Base-by-base conservation (phyloP, 73 alveolate species). In the Paraurostyla sp. region DNA sequence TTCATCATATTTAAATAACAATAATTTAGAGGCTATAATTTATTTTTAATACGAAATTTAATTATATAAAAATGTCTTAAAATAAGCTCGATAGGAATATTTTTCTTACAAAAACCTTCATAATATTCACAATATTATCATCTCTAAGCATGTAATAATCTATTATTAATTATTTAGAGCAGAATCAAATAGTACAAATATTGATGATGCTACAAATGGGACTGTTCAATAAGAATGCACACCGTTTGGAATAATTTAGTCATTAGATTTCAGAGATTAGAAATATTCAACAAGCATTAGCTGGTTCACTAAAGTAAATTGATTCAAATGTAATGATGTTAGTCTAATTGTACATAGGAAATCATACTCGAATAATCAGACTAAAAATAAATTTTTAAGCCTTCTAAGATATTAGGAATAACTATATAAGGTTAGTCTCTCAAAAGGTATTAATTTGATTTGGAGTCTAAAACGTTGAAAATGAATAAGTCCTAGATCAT, bases 1-100 rank as follows among this genome's bases (percentile, higher is more conserved):
- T 65, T 65, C 82, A 65, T 65, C 82, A 65, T 65, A 65, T 65
- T 65, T 65, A 65, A 38, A 38, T 65, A 65, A 38, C 82, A 65
- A 65, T 65, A 65, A 60, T 65, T 65, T 65, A 38, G 36, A 65
- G 82, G 82, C 82, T 65, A 65, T 65, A 65, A 65, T 65, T 65
- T 65, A 38, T 18, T 65, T 59, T 59, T 23, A 59, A 29, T 38
- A 22, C 41, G 9, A 35, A 18, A 11, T 65, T 65, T 38, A 35
- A 35, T 38, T 7, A 33, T 65, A 9, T 13, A 6, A 38, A 65
- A 7, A 35, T 11, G 58, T 35, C 6, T 27, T 40, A 13, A 65
- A 33, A 32, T 38, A 65, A 38, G 6, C 22, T 52, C 23, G 69
- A 52, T 20, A 6, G 25, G 22, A 6, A 9, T 60, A 29, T 20